phyloP scores from a whole-genome alignment of 305 asterid species.

The Euphrasia arctica region DNA sequence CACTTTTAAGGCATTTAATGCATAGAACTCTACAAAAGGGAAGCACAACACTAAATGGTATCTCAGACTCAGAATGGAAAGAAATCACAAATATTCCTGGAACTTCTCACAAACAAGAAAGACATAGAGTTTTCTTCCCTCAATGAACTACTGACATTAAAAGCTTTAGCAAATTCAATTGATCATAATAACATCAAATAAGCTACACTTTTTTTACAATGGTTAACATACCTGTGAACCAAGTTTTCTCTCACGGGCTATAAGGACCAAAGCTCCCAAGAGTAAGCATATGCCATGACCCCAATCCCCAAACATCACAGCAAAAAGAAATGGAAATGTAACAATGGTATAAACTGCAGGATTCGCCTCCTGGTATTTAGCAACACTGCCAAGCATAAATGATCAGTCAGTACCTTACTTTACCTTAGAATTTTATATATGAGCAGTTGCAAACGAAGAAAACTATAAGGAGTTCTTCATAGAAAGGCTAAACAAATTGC shows the following conservation, averaged over 20 bases:
- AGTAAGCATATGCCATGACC: constrained; percentile 96
- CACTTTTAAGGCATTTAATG: constrained; percentile 5
- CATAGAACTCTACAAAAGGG: background rate
- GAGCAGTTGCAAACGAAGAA: background rate
- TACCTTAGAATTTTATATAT: constrained; percentile 11
- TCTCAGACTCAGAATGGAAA: constrained; percentile 16
- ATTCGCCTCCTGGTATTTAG: constrained; percentile 89
- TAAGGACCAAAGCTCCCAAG: constrained; percentile 77
- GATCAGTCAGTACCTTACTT: constrained; percentile 26
- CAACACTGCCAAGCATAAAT: constrained; percentile 59
- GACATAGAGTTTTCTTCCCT: background rate
- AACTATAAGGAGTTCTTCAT: too few species aligned
- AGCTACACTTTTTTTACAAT: background rate
- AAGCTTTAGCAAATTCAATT: constrained; percentile 17
- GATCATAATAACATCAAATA: constrained; percentile 7
- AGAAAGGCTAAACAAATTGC: too few species aligned
- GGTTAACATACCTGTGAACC: constrained; percentile 73
- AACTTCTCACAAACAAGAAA: constrained; percentile 4
- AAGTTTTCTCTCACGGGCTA: constrained; percentile 75
- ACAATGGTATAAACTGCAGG: constrained; percentile 88
- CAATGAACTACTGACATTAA: constrained; percentile 12
- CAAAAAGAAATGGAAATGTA: constrained; percentile 96
- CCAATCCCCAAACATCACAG: constrained; percentile 99
- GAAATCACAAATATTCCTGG: constrained; percentile 6
- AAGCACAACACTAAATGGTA: constrained; percentile 5